phyloP scores from a whole-genome alignment of 1,139 yeast genomes.

The Arxiozyma slooffiae region DNA sequence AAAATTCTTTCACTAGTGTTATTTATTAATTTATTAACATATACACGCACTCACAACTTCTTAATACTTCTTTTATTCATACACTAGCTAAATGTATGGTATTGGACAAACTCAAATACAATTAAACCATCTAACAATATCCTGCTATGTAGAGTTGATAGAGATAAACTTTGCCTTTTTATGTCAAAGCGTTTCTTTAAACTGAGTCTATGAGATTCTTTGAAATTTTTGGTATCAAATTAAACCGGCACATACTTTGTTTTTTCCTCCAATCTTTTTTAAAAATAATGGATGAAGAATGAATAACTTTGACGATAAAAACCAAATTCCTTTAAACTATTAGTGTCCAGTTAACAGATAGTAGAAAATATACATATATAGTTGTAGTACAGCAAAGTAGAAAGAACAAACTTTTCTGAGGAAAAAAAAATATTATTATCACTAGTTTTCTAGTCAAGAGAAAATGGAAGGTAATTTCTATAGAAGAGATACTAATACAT shows the following conservation, averaged over 20 bases:
- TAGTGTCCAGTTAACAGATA: neutral
- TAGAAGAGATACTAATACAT: slow-evolving; percentile 12
- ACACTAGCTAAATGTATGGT: neutral
- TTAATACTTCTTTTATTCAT: too few species aligned
- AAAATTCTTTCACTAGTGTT: neutral
- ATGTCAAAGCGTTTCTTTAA: too few species aligned
- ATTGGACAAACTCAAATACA: neutral
- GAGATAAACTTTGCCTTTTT: too few species aligned
- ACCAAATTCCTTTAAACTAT: neutral
- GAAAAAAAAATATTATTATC: too few species aligned
- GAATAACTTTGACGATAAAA: neutral
- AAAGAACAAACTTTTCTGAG: neutral
- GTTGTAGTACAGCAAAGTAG: neutral
- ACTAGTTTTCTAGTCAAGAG: neutral
- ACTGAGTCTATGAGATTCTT: neutral
- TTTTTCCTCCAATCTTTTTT: neutral
- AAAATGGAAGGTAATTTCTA: neutral
- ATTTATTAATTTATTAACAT: neutral
- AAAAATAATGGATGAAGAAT: neutral
- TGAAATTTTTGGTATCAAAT: neutral
- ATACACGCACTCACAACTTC: neutral
- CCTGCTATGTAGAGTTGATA: too few species aligned
- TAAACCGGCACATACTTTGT: neutral
- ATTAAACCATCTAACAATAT: too few species aligned
- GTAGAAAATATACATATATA: too few species aligned